phyloP scores from a whole-genome alignment of 2,329 filamentous ascomycete species.

The Metarhizium robertsii region DNA sequence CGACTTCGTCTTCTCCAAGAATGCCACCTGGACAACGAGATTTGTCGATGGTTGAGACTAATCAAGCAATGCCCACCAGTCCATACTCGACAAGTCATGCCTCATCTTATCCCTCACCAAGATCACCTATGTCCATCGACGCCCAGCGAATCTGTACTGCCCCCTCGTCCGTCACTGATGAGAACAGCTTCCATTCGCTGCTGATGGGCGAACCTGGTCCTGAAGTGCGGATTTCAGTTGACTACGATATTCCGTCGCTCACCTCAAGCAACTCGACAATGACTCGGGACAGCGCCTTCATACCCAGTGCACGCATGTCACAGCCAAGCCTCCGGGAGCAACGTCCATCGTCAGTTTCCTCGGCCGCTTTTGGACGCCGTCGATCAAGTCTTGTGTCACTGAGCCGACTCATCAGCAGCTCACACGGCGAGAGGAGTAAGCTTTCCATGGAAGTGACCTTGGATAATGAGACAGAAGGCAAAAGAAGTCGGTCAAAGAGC shows the following conservation, averaged over 20 bases:
- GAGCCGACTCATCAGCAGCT: constrained; percentile 65
- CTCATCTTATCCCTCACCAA: constrained; percentile 56
- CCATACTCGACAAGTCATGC: constrained; percentile 56
- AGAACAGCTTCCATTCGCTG: constrained; percentile 60
- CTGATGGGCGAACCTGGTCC: constrained; percentile 66
- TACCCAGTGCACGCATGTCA: constrained; percentile 35
- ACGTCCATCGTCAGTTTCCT: constrained; percentile 53
- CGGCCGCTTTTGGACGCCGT: constrained; percentile 56
- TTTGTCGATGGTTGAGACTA: constrained; percentile 40
- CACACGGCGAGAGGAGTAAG: constrained; percentile 67
- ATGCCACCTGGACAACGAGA: constrained; percentile 33
- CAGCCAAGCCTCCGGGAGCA: constrained; percentile 42
- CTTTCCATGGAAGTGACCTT: constrained; percentile 57
- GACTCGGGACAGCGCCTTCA: constrained; percentile 55
- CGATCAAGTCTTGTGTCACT: constrained; percentile 69
- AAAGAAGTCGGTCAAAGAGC: constrained; percentile 42
- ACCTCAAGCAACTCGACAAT: constrained; percentile 72
- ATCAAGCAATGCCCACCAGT: constrained; percentile 43
- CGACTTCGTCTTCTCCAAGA: constrained; percentile 35
- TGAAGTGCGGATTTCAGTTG: constrained; percentile 60
- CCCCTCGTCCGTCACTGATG: constrained; percentile 64
- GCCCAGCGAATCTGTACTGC: constrained; percentile 65
- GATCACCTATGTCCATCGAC: constrained; percentile 60
- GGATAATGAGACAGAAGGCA: constrained; percentile 43
- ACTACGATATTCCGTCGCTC: constrained; percentile 60